A percentile compares a stretch with the other conserved stretches of the same genome.
Conservation (phyloP, 805 yeast genomes). For the Suhomyces canberraensis region DNA sequence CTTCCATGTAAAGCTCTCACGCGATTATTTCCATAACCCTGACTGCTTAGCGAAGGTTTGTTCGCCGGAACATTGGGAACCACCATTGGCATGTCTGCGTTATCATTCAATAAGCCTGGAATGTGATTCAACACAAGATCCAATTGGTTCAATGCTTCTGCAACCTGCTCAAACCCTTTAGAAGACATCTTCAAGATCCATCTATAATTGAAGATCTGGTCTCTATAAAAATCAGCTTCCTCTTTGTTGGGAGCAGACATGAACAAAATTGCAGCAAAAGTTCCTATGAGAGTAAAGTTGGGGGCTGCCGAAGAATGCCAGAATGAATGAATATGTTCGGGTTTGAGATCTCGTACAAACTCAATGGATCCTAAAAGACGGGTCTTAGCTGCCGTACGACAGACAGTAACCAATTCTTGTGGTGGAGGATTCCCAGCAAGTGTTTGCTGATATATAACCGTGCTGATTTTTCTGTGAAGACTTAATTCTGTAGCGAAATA, state of each 20-base stretch:
- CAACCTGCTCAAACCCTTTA: constrained; percentile 73
- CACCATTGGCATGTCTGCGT: constrained; percentile 34
- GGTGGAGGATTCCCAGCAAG: constrained; percentile 33
- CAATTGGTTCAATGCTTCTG: constrained; percentile 67
- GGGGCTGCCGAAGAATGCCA: constrained; percentile 85
- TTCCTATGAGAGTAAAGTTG: constrained; percentile 78
- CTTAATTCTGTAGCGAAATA: constrained; percentile 90
- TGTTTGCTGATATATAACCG: constrained; percentile 43
- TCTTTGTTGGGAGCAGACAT: constrained; percentile 55
- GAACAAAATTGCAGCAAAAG: constrained; percentile 79
- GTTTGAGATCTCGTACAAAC: constrained; percentile 68
- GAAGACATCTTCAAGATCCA: constrained; percentile 73
- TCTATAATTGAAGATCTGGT: constrained; percentile 70
- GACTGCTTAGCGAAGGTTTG: not conserved
- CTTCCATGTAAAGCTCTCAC: constrained; percentile 1
- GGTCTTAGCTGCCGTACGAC: constrained; percentile 82
- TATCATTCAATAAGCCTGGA: constrained; percentile 58
- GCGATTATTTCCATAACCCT: not conserved
- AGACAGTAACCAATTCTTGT: constrained; percentile 46
- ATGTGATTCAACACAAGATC: constrained; percentile 71
- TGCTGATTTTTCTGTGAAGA: constrained; percentile 72
- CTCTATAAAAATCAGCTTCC: constrained; percentile 63
- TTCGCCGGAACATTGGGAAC: constrained; percentile 31
- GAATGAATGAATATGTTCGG: constrained; percentile 81
- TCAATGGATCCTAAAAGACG: constrained; percentile 80